Conservation (phyloP, 2,329 filamentous ascomycete species). For the Diaporthe sp. region DNA sequence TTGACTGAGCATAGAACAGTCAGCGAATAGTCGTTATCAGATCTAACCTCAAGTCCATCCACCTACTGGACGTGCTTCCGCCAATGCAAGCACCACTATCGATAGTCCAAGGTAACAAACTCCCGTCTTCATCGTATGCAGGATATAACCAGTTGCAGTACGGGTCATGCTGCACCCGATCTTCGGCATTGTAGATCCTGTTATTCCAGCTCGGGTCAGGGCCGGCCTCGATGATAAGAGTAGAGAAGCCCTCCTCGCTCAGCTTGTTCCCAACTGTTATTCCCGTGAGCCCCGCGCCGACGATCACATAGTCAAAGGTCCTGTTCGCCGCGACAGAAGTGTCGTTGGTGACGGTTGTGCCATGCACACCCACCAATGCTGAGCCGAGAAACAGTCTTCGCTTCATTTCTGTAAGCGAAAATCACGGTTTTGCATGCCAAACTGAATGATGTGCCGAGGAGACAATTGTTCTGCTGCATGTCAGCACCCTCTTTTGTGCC, state of each 20-base stretch:
- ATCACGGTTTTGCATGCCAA: not conserved
- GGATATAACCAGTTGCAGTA: conserved; percentile 44
- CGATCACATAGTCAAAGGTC: conserved; percentile 39
- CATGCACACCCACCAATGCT: not conserved
- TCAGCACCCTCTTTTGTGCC: not conserved
- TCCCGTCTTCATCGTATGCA: conserved; percentile 41
- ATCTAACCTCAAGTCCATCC: not conserved
- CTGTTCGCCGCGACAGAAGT: conserved; percentile 30
- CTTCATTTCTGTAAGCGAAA: not conserved
- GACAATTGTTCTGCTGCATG: not conserved
- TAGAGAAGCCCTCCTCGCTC: conserved; percentile 42
- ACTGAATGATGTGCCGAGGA: not conserved
- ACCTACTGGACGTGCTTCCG: conserved; percentile 44
- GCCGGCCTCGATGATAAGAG: conserved; percentile 44
- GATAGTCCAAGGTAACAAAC: conserved; percentile 37
- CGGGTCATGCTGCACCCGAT: conserved; percentile 37
- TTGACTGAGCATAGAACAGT: conserved; percentile 38
- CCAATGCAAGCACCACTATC: conserved; percentile 44
- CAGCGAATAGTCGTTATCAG: not conserved
- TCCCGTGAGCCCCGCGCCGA: conserved; percentile 38
- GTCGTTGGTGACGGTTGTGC: conserved; percentile 42
- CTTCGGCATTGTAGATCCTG: conserved; percentile 40
- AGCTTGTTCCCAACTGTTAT: conserved; percentile 38
- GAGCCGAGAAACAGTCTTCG: accelerated
- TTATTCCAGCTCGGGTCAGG: conserved; percentile 43